These are phyloP conservation scores for Venturia pyrina DNA, from an alignment of 2,329 filamentous ascomycete genomes.

Conservation along the genomic window DNA sequence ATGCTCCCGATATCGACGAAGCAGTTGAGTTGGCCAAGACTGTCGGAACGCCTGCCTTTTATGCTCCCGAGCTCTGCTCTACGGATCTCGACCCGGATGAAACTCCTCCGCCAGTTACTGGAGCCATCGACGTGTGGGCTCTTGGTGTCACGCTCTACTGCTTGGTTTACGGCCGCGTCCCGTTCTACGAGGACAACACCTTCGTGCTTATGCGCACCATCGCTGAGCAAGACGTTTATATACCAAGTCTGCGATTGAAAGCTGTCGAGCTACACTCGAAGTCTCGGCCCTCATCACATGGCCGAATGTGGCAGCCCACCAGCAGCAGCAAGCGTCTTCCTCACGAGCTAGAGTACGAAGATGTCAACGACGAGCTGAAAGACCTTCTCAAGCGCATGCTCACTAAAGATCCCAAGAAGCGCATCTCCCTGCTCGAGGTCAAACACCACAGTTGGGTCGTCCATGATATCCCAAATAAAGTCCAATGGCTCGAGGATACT, in stretches of 20 bases:
- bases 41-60: conserved; percentile 94
- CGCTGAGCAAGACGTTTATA: conserved; percentile 83
- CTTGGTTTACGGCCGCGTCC: conserved; percentile 85
- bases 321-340: conserved; percentile 64
- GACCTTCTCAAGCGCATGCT: conserved; percentile 74
- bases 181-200: conserved; percentile 85
- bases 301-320: conserved; percentile 35
- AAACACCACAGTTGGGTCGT: conserved; percentile 92
- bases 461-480: conserved; percentile 61
- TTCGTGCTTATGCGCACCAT: conserved; percentile 88
- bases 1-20: conserved; percentile 80
- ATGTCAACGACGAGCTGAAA: conserved; percentile 67
- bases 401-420: conserved; percentile 77
- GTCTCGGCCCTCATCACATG: conserved; percentile 36
- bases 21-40: conserved; percentile 96
- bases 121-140: conserved; percentile 95
- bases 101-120: conserved; percentile 63
- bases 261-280: conserved; percentile 46
- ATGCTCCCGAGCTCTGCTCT: conserved; percentile 91
- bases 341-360: conserved; percentile 73
- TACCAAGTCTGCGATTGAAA: conserved; percentile 71
- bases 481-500: conserved; percentile 85
- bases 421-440: conserved; percentile 83
- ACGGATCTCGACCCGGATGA: conserved; percentile 57
- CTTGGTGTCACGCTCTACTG: conserved; percentile 93